A percentile compares a stretch with the other conserved stretches of the same genome.
Evolutionary conservation across 441 rosid species (phyloP).

Genomic region (Erysimum pusillum): DNA sequence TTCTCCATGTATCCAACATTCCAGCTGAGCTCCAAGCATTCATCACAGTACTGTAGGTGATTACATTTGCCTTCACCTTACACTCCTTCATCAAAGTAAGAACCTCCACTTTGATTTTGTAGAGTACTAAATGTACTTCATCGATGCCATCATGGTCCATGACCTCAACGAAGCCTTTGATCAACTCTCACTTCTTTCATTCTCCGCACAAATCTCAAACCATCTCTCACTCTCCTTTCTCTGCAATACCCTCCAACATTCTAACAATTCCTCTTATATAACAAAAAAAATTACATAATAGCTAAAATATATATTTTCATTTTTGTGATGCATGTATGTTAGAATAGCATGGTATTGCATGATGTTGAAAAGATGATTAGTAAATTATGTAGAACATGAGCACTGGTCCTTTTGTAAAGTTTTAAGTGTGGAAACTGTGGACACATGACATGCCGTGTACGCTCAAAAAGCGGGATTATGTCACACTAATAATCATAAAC

Average conservation of each 20-base stretch:
- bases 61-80: slow-evolving; percentile 74
- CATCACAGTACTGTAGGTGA: slow-evolving; percentile 86
- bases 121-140: slow-evolving; percentile 51
- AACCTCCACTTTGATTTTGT: slow-evolving; percentile 54
- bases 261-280: no score
- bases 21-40: slow-evolving; percentile 91
- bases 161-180: slow-evolving; percentile 63
- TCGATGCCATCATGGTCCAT: slow-evolving; percentile 69
- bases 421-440: no score
- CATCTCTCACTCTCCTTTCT: slow-evolving; percentile 64
- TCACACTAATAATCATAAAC: no score
- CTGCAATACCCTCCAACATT: slow-evolving; percentile 63
- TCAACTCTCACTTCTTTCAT: slow-evolving; percentile 63
- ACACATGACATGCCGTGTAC: no score
- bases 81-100: slow-evolving; percentile 74
- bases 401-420: no score
- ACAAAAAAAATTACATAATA: no score
- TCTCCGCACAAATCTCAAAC: slow-evolving; percentile 60
- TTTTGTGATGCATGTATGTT: no score
- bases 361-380: no score
- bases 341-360: no score
- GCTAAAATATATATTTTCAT: no score
- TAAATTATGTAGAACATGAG: no score
- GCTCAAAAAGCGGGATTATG: no score
- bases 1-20: slow-evolving; percentile 76